Conservation (phyloP, 108 stramenopile species). For the Aurantiochytrium sp. region DNA sequence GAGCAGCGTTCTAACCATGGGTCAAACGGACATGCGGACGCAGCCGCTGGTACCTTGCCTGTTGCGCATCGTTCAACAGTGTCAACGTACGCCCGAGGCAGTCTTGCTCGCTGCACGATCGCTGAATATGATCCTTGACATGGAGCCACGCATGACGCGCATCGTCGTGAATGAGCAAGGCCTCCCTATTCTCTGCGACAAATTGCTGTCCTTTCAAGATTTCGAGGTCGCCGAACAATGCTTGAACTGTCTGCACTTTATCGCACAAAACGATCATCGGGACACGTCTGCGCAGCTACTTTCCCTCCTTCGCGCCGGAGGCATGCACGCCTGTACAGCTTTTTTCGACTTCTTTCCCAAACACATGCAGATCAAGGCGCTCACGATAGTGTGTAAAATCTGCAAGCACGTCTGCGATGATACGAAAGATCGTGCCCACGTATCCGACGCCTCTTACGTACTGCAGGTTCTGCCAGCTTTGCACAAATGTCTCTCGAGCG, state of each 20-base stretch:
- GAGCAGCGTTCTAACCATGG: neutral
- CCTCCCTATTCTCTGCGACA: neutral
- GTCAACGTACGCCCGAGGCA: neutral
- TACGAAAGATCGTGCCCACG: neutral
- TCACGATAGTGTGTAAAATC: neutral
- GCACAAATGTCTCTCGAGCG: neutral
- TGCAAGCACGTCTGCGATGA: neutral
- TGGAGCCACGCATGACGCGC: neutral
- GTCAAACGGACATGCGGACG: neutral
- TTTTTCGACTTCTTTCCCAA: slow-evolving; percentile 9
- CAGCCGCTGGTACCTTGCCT: neutral
- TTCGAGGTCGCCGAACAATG: slow-evolving; percentile 7
- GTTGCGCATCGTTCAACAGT: neutral
- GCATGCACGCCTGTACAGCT: neutral
- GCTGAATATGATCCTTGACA: neutral
- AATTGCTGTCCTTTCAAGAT: neutral
- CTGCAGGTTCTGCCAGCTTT: neutral
- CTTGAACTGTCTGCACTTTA: neutral
- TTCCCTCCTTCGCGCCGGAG: neutral
- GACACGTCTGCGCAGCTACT: neutral
- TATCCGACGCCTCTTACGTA: neutral
- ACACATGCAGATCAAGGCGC: slow-evolving; percentile 4
- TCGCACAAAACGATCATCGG: neutral
- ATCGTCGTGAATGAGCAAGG: neutral
- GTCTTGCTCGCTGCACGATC: neutral